Evolutionary conservation across 1,284 basidiomycete genomes (phyloP).

Genomic region (Fomitopsis pinicola): DNA sequence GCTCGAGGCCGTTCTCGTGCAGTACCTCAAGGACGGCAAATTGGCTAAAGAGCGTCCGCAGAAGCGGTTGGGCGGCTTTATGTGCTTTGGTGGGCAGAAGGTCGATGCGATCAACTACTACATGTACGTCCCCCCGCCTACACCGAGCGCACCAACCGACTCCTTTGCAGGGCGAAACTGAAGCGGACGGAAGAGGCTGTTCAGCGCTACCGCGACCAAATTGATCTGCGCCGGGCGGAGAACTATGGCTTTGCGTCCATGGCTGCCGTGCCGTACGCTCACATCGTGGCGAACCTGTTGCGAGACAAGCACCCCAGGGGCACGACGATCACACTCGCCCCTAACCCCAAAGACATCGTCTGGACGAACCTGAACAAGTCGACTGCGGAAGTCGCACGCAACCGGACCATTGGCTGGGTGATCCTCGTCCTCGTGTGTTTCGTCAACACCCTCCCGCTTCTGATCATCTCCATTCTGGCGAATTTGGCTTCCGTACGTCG

Average conservation of each 20-base stretch:
- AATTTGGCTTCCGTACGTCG: conserved; percentile 70
- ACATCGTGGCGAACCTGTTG: conserved; percentile 74
- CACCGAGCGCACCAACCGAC: background rate
- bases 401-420: conserved; percentile 71
- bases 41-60: conserved; percentile 73
- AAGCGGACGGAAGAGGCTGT: conserved; percentile 77
- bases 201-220: conserved; percentile 71
- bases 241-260: conserved; percentile 93
- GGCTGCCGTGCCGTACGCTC: conserved; percentile 89
- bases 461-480: conserved; percentile 77
- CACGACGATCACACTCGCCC: conserved; percentile 67
- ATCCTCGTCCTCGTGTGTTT: conserved; percentile 77
- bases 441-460: conserved; percentile 88
- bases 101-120: conserved; percentile 85
- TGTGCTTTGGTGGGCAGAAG: conserved; percentile 72
- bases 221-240: conserved; percentile 77
- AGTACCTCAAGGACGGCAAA: conserved; percentile 78
- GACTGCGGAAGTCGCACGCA: conserved; percentile 59
- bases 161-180: conserved; percentile 51
- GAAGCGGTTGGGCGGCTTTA: conserved; percentile 65
- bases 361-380: conserved; percentile 86
- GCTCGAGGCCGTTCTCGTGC: conserved; percentile 79
- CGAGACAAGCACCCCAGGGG: conserved; percentile 68
- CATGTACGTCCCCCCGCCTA: conserved; percentile 44
- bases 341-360: conserved; percentile 85